These are phyloP conservation scores for Syncephalastrum racemosum DNA, from an alignment of 371 early-diverging fungal genomes.

Conservation along the genomic window DNA sequence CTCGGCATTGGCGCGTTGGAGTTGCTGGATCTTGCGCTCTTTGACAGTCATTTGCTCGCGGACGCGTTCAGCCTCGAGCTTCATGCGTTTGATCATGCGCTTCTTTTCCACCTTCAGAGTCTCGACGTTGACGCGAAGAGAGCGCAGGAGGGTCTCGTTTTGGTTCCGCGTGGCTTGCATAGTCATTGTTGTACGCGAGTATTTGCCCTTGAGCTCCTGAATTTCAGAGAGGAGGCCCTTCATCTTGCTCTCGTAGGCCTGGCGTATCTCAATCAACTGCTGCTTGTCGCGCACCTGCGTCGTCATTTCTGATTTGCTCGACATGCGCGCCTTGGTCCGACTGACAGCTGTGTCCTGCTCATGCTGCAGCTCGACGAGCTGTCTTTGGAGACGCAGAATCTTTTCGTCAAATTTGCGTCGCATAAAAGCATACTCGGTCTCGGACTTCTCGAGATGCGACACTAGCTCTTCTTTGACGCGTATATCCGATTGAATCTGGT, in stretches of 20 bases:
- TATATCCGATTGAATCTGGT: conserved; percentile 74
- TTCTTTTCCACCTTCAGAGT: conserved; percentile 75
- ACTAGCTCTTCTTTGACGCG: conserved; percentile 63
- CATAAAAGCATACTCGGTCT: conserved; percentile 60
- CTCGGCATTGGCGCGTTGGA: conserved; percentile 68
- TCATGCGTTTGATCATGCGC: conserved; percentile 79
- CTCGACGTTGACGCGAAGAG: conserved; percentile 59
- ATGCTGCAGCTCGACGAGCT: conserved; percentile 56
- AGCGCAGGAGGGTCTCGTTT: conserved; percentile 52
- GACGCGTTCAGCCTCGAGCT: conserved; percentile 69
- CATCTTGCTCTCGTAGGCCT: conserved; percentile 71
- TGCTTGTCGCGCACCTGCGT: conserved; percentile 41
- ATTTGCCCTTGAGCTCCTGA: conserved; percentile 64
- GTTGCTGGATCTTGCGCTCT: conserved; percentile 70
- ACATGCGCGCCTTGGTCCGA: conserved; percentile 37
- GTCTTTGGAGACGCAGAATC: conserved; percentile 56
- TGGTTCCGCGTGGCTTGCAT: conserved; percentile 58
- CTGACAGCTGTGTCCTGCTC: conserved; percentile 69
- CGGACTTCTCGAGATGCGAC: conserved; percentile 54
- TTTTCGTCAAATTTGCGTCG: conserved; percentile 72
- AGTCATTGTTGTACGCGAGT: conserved; percentile 53
- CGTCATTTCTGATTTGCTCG: conserved; percentile 24
- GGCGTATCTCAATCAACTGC: conserved; percentile 43
- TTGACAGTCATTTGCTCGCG: conserved; percentile 67
- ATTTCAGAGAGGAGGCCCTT: conserved; percentile 70